Base-by-base conservation (phyloP, 2,329 filamentous ascomycete species). In the Nothophaeocryptopus gaeumannii region DNA sequence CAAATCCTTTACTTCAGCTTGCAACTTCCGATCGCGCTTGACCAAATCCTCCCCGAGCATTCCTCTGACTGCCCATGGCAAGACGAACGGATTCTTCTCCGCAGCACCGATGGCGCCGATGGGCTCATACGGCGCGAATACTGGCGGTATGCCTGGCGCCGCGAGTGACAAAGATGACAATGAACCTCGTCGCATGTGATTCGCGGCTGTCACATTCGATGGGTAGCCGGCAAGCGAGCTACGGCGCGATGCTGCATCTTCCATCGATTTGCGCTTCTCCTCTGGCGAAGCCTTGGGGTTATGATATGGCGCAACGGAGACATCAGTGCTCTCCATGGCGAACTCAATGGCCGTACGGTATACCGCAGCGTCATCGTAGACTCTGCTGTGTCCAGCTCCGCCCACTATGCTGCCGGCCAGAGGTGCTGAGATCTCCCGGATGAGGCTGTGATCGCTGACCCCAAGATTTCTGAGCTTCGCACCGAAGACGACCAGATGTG, bases 51-150 rank as follows among this genome's bases (percentile, higher is more conserved):
- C 93, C 67, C 97, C 93, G 2, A 99, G 73, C 50, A 99, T 73
- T 0, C 93, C 93, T 7, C 93, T 82, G 84, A 99, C 93, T 32
- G 93, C 92, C 85, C 95, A 99, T 0, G 93, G 93, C 11, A 99
- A 74, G 47, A 93, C 85, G 64, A 92, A 97, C 0, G 92, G 92
- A 63, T 96, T 97, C 12, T 84, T 73, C 13, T 56, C 58, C 44
- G 61, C 26, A 52, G 58, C 15, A 54, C 60, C 37, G 32, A 45
- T 35, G 14, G 48, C 31, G 40, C 50, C 50, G 2, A 50, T 51
- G 8, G 67, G 63, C 47, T 77, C 75, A 53, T 79, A 78, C 1
- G 58, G 50, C n/a, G 61, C 60, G 34, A 68, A 59, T 4, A 60
- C 16, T 0, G 67, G 65, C 3, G 61, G 58, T n/a, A 69, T 65